Evolutionary conservation across 805 yeast genomes (phyloP).

Genomic region (Ogataea corticis): DNA sequence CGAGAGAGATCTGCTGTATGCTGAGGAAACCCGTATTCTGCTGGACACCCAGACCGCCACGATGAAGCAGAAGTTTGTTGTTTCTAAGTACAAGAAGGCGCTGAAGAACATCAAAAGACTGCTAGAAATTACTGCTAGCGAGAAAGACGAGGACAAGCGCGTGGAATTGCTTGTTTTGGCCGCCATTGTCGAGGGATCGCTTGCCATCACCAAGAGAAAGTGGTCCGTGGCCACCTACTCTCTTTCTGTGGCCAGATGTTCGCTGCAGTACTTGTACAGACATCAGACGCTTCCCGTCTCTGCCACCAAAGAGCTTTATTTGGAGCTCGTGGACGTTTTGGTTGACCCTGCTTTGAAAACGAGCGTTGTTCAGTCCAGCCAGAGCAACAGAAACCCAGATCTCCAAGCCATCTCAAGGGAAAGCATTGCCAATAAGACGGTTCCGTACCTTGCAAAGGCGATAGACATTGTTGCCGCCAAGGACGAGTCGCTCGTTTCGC

Average conservation of each 20-base stretch:
- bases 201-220: slow-evolving; percentile 50
- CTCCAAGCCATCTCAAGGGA: slow-evolving; percentile 50
- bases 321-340: slow-evolving; percentile 55
- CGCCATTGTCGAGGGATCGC: slow-evolving; percentile 37
- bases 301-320: slow-evolving; percentile 41
- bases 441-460: slow-evolving; percentile 38
- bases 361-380: slow-evolving; percentile 34
- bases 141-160: slow-evolving; percentile 33
- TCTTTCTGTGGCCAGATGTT: slow-evolving; percentile 61
- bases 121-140: slow-evolving; percentile 41
- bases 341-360: slow-evolving; percentile 65
- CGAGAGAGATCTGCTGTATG: slow-evolving; percentile 74
- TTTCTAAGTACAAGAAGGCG: slow-evolving; percentile 70
- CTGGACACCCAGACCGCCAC: slow-evolving; percentile 54
- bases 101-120: slow-evolving; percentile 45
- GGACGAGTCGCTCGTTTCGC: slow-evolving; percentile 41
- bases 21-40: slow-evolving; percentile 59
- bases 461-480: slow-evolving; percentile 36
- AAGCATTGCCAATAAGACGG: slow-evolving; percentile 35
- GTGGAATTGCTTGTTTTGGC: slow-evolving; percentile 41
- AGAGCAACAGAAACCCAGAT: slow-evolving; percentile 41
- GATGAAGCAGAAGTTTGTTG: slow-evolving; percentile 50
- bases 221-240: slow-evolving; percentile 56
- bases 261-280: slow-evolving; percentile 53
- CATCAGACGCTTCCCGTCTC: slow-evolving; percentile 23